These are phyloP conservation scores for Dioszegia hungarica DNA, from an alignment of 768 basidiomycete species.

Conservation along the genomic window DNA sequence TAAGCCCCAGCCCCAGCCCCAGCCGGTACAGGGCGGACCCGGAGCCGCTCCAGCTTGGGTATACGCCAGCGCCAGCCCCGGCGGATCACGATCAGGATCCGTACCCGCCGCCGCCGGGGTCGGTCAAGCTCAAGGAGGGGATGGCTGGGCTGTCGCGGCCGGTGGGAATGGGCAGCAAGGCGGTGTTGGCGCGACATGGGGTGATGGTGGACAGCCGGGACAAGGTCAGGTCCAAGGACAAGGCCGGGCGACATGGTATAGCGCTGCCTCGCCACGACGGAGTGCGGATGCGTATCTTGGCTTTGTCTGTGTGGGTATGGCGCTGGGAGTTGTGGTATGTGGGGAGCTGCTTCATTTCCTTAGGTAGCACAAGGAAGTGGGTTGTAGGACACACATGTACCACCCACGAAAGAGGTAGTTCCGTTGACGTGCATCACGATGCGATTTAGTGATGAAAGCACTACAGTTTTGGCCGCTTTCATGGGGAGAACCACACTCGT, in stretches of 20 bases:
- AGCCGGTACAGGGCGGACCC: not conserved
- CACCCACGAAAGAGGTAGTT: too few relatives aligned
- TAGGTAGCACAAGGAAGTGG: too few relatives aligned
- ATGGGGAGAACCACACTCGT: too few relatives aligned
- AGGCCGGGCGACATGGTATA: not conserved
- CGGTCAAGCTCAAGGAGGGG: not conserved
- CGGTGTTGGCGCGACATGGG: not conserved
- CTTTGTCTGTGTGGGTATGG: not conserved
- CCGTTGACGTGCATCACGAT: too few relatives aligned
- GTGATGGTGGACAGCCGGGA: not conserved
- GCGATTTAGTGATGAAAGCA: too few relatives aligned
- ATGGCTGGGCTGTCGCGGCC: slow-evolving; percentile 1
- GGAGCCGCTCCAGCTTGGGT: not conserved
- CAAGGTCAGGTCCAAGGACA: not conserved
- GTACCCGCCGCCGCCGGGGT: not conserved
- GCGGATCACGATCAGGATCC: too few relatives aligned
- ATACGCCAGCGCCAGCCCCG: too few relatives aligned
- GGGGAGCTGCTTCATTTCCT: not conserved
- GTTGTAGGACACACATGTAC: too few relatives aligned
- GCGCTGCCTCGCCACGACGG: not conserved
- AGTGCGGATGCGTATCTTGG: not conserved
- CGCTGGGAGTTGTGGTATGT: not conserved
- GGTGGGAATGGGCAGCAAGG: not conserved
- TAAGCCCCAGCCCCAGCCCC: not conserved
- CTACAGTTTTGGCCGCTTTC: too few relatives aligned